Conservation (phyloP, 352 stramenopile species). For the Phytopythium oedochilum region DNA sequence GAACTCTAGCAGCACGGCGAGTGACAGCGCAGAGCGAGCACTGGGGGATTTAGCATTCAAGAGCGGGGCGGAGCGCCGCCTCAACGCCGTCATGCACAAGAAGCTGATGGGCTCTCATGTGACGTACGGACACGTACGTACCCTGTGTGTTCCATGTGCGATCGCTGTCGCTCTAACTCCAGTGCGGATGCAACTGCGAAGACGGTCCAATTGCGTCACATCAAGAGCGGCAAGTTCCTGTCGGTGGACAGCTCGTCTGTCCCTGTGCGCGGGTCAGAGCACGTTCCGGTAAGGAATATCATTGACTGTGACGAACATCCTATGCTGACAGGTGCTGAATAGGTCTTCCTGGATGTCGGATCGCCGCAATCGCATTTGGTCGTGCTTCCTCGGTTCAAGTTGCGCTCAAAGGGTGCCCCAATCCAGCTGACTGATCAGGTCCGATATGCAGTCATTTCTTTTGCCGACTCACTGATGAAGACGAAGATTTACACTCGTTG, state of each 20-base stretch:
- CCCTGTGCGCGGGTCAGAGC: conserved; percentile 45
- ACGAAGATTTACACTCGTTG: neutral
- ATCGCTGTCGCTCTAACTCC: no score
- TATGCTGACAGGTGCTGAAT: neutral
- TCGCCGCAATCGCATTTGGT: conserved; percentile 46
- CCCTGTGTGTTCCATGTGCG: neutral
- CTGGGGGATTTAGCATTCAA: conserved; percentile 44
- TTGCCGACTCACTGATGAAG: neutral
- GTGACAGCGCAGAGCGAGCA: neutral
- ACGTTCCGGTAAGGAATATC: conserved; percentile 27
- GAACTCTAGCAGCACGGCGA: neutral
- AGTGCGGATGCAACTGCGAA: conserved; percentile 8
- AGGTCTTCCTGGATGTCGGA: conserved; percentile 48
- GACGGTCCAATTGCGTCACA: conserved; percentile 55
- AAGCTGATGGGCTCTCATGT: conserved; percentile 54
- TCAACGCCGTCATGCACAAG: conserved; percentile 75
- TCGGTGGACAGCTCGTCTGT: conserved; percentile 39
- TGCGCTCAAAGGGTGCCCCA: conserved; percentile 54
- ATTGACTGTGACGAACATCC: neutral
- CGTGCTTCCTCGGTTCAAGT: conserved; percentile 56
- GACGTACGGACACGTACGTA: conserved; percentile 55
- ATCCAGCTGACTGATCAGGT: conserved; percentile 70
- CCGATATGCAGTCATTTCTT: neutral
- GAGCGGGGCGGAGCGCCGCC: conserved; percentile 50
- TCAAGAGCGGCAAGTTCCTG: conserved; percentile 59